Conservation (phyloP, 1,284 basidiomycete species). For the Ustilago lituana region DNA sequence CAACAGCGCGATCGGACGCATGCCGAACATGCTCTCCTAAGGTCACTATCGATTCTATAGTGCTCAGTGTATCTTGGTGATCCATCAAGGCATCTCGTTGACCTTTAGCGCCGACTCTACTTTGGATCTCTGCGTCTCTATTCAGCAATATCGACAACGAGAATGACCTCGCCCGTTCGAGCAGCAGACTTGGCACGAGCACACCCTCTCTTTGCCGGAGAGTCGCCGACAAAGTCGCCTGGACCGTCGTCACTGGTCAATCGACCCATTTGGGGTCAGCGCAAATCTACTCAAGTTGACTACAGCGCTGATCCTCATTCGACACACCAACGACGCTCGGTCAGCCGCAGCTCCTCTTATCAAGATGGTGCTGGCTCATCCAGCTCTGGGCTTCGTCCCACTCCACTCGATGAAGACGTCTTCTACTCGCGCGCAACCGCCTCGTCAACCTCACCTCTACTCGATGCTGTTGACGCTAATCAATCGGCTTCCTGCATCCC, state of each 20-base stretch:
- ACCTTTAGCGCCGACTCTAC: no score
- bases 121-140: neutral
- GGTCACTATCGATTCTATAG: neutral
- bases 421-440: constrained; percentile 14
- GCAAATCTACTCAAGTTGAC: constrained; percentile 33
- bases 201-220: constrained; percentile 43
- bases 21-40: neutral
- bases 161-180: constrained; percentile 30
- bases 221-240: constrained; percentile 42
- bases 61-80: no score
- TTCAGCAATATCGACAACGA: neutral
- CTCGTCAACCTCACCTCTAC: neutral
- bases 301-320: constrained; percentile 26
- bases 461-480: neutral
- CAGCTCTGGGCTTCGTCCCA: constrained; percentile 15
- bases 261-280: constrained; percentile 46
- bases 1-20: neutral
- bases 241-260: constrained; percentile 43
- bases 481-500: constrained; percentile 32
- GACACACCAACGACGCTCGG: constrained; percentile 21
- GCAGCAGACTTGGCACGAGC: constrained; percentile 16
- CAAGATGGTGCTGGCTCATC: constrained; percentile 15
- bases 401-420: constrained; percentile 25
- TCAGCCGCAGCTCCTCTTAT: constrained; percentile 29
- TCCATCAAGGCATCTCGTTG: neutral